Base-by-base conservation (phyloP, 805 yeast genomes). In the Cyberlindnera xishuangbannaensis region DNA sequence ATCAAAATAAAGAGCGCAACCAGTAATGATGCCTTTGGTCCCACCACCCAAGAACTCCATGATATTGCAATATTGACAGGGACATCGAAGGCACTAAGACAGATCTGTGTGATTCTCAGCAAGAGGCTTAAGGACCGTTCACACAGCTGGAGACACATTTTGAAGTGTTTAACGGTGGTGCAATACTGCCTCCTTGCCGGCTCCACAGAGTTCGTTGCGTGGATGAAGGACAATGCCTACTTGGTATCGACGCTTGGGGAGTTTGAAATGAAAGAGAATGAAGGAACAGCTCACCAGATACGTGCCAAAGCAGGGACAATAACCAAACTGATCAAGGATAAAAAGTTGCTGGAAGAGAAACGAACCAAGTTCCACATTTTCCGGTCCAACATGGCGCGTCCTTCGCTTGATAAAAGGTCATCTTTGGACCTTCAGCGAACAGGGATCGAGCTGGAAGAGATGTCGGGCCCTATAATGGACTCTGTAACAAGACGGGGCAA, bases 131-230 rank as follows among this genome's bases (percentile, higher is more conserved):
- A 50, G 12, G 55, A 53, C 25, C 39, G 37, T 16, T 29, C 50
- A 15, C 58, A 51, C 20, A 57, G 61, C 29, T 58, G 70, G 45
- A 44, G 64, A 8, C 64, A 59, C 20, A 47, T 73, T 1, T 46
- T 73, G 33, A 77, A 76, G 48, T 64, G 74, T 3, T 50, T 76
- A 13, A 71, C 82, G 0, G 65, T 77, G 11, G 57, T 74, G 3
- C 59, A 69, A 20, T 76, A 71, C 39, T 45, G 74, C 21, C 41
- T 75, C 14, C 68, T 74, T 37, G 69, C 73, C 24, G 83, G 83
- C 0, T 71, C 80, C 1, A 51, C 48, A 18, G 70, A 62, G 13
- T 75, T 74, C 49, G 58, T 68, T 10, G 41, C 53, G 5, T 75
- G 80, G 76, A 43, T 65, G 37, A 59, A 59, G 34, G 55, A 65